Base-by-base conservation (phyloP, 805 yeast species). In the Metschnikowia matae region DNA sequence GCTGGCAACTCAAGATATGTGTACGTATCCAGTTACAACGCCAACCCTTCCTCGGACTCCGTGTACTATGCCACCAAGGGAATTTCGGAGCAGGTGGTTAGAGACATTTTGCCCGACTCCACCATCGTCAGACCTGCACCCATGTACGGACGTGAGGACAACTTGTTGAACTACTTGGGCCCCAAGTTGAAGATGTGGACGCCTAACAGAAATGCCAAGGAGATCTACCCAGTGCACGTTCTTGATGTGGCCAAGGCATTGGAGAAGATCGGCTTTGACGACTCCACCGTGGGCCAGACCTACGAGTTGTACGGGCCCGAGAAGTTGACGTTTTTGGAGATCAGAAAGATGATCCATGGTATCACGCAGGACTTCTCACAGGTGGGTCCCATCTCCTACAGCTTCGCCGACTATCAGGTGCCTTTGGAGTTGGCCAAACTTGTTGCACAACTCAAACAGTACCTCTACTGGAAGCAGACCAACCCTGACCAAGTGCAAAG, bases 111-210 rank as follows among this genome's bases (percentile, higher is more conserved):
- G 48, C 95, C 96, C 26, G 86, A 82, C 61, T 77, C 88, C 44
- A 88, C 96, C 17, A 87, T 89, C 61, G 94, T 88, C 31, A 82
- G 96, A 68, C 96, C 96, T 6, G 82, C 86, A 21, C 88, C 87
- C 45, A 78, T 87, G 81, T 88, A 71, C 63, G 94, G 94, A 32
- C 74, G 84, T 62, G 86, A 84, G 64, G 90, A 86, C 65, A 73
- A 78, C 53, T 80, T 89, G 63, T 73, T 88, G 60, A 83, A 82
- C 69, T 76, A 77, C 63, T 69, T 81, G 65, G 67, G 87, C 51
- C 81, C 68, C 66, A 78, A 60, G 75, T 78, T 59, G 61, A 75
- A 79, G 60, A 79, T 85, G 68, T 81, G 84, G 72, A 81, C 87
- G 49, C 82, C 87, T 46, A 80, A 86, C 66, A 77, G 78, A 63